Evolutionary conservation across 192 early-diverging fungal genomes (phyloP).

Genomic region (Mortierella alpina): DNA sequence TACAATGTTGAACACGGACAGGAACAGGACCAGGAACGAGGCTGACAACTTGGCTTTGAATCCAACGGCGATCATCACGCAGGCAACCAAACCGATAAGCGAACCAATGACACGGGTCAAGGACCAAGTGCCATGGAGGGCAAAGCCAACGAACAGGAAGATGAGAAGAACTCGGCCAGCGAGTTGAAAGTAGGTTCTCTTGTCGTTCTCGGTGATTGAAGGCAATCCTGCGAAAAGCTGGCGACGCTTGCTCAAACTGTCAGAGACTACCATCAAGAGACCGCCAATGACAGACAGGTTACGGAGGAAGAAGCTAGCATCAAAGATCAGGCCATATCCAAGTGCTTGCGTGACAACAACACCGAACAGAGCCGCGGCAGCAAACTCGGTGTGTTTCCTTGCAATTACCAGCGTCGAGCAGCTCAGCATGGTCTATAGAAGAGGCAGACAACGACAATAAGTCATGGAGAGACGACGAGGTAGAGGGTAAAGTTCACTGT

Average conservation of each 20-base stretch:
- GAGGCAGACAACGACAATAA: neutral
- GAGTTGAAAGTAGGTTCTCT: constrained; percentile 91
- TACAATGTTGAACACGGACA: constrained; percentile 90
- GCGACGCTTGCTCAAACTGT: constrained; percentile 71
- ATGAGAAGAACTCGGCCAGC: constrained; percentile 93
- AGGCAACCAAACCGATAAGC: constrained; percentile 81
- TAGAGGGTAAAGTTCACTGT: no score
- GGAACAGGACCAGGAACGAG: constrained; percentile 89
- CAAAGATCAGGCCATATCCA: constrained; percentile 95
- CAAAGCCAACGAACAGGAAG: constrained; percentile 90
- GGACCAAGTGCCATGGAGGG: constrained; percentile 87
- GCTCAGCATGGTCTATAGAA: constrained; percentile 73
- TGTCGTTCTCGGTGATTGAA: constrained; percentile 83
- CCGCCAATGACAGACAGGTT: constrained; percentile 95
- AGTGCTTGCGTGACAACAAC: constrained; percentile 91
- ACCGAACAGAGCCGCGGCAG: constrained; percentile 82
- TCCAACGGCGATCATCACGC: constrained; percentile 95
- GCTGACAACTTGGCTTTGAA: constrained; percentile 99
- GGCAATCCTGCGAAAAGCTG: constrained; percentile 92
- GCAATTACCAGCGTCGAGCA: constrained; percentile 87
- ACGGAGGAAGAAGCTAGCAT: constrained; percentile 90
- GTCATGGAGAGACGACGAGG: neutral
- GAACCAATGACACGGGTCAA: constrained; percentile 77
- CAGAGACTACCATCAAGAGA: constrained; percentile 94
- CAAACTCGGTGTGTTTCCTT: constrained; percentile 84